Base-by-base conservation (phyloP, 2,329 filamentous ascomycete genomes). In the Penicillium fuscoglaucum region DNA sequence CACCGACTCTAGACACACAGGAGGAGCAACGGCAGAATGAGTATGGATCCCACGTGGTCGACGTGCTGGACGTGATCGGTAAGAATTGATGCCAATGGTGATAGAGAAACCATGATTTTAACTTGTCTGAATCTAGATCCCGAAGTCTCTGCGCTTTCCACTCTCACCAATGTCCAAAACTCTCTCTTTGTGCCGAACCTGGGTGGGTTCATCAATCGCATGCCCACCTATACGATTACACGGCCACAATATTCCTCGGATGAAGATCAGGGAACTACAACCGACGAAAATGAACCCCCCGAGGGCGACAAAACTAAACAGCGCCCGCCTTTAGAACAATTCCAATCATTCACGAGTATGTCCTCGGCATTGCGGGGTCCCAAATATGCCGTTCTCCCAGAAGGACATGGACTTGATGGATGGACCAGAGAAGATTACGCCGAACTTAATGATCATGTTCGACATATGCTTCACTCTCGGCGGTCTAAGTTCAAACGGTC, bases 111-210 rank as follows among this genome's bases (percentile, higher is more conserved):
- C 35, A 39, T 58, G 46, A 48, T 10, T 66, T 53, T 24, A 31
- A 59, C 63, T 74, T 56, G 79, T 62, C 26, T 28, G 8, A 58
- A 29, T 6, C 15, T 63, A 92, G 91, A 96, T 67, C 90, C 91
- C 43, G 90, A 96, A 76, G 87, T 96, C 4, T 86, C 90, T 37
- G 91, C 91, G 0, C 78, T 96, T 4, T 91, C 90, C 0, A 93
- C 90, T 15, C 83, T 96, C 10, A 96, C 90, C 44, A 96, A 96
- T 68, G 87, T 96, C 21, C 91, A 96, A 69, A 96, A 96, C 72
- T 95, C 91, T 0, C 84, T 96, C 10, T 96, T 96, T 74, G 79
- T 96, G 2, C 91, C 91, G 0, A 88, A 92, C 63, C 80, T 96
- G n/a, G 91, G 91, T 41, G 79, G 82, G 58, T 86, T 86, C 66